Base-by-base conservation (phyloP, 495 filamentous ascomycete species). In the Delitschia confertaspora region DNA sequence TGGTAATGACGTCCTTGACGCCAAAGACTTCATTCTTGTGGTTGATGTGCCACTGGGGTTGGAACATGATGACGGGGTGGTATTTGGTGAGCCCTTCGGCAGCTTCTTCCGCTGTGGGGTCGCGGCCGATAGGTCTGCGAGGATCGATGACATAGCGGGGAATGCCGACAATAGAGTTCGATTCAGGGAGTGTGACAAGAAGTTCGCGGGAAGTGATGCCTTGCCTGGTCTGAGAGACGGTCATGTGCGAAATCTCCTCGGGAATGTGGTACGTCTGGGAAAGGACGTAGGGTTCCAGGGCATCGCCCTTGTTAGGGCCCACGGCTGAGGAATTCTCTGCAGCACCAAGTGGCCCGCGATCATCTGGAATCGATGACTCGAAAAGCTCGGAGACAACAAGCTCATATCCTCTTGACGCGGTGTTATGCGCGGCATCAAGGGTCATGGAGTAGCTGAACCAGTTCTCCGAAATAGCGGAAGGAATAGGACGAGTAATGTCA, bases 381-480 rank as follows among this genome's bases (percentile, higher is more conserved):
- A 85, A 96, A 11, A 95, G 72, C 53, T 96, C 93, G 2, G 82
- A 80, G 5, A 95, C 70, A 30, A 86, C 76, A 16, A 96, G 75
- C 49, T 94, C 84, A 61, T 95, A 89, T 17, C 86, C 88, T 65
- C 83, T 83, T 37, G 85, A 68, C 2, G 75, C 62, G 33, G 79
- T 69, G 18, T 69, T 55, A 2, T 60, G 49, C 25, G 44, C 43
- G 8, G 57, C 45, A 33, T 70, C 67, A 20, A 71, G 67, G 4
- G 69, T 66, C 17, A 88, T 84, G n/a, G 85, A 81, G 69, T 91
- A 94, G 19, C 83, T 70, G 61, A 94, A 85, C 88, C 88, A 96
- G 67, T 99, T 96, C 68, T 96, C 91, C 3, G 85, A 81, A 21
- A 96, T 66, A 23, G 73, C 74, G 25, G 84, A 83, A 16, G 79